These are phyloP conservation scores for Saccharomyces eubayanus DNA, from an alignment of 805 yeast species.

Conservation along the genomic window DNA sequence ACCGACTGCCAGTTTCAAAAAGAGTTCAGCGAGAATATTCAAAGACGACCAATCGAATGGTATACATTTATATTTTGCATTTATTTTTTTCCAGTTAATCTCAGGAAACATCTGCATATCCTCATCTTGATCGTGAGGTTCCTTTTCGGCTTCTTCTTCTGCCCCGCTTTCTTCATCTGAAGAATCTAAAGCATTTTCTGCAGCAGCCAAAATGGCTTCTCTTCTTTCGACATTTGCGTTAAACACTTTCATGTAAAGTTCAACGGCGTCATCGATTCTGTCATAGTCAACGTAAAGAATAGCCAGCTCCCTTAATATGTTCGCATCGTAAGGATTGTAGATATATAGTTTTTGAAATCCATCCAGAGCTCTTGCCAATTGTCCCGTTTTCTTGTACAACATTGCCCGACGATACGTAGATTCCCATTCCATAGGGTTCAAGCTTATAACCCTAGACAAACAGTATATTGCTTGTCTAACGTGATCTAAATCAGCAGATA, in stretches of 20 bases:
- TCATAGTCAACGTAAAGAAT: slow-evolving; percentile 41
- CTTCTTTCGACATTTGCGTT: slow-evolving; percentile 48
- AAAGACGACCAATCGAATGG: slow-evolving; percentile 82
- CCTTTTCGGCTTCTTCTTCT: slow-evolving; percentile 10
- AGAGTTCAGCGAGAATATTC: slow-evolving; percentile 74
- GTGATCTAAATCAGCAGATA: slow-evolving; percentile 57
- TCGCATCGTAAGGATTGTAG: slow-evolving; percentile 50
- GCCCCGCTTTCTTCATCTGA: slow-evolving; percentile 25
- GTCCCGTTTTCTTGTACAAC: slow-evolving; percentile 58
- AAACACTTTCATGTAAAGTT: slow-evolving; percentile 54
- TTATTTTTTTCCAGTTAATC: slow-evolving; percentile 25
- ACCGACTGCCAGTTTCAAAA: slow-evolving; percentile 46
- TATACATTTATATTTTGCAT: slow-evolving; percentile 33
- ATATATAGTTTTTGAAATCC: slow-evolving; percentile 55
- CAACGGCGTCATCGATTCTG: slow-evolving; percentile 66
- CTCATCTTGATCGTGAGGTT: slow-evolving; percentile 9
- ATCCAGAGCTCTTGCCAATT: slow-evolving; percentile 63
- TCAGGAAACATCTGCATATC: slow-evolving; percentile 21
- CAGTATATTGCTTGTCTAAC: slow-evolving; percentile 72
- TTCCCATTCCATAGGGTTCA: slow-evolving; percentile 42
- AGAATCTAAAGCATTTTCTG: slow-evolving; percentile 27
- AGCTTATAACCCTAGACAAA: slow-evolving; percentile 55
- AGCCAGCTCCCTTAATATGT: slow-evolving; percentile 54
- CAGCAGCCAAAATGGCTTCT: slow-evolving; percentile 24
- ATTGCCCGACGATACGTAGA: slow-evolving; percentile 57